Conservation (phyloP, 1,284 basidiomycete species). For the Malassezia equina region DNA sequence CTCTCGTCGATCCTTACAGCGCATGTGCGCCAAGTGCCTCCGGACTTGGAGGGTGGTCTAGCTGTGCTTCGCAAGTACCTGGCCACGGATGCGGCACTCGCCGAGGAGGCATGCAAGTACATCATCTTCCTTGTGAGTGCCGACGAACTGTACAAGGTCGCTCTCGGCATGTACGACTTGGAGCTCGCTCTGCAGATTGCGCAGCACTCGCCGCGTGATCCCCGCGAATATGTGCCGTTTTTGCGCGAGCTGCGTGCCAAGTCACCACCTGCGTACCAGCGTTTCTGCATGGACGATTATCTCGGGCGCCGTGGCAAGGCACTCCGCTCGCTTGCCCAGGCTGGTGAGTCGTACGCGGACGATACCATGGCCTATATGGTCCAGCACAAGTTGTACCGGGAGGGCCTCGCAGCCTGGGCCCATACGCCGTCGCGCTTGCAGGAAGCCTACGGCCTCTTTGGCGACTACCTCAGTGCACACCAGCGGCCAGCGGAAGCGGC, state of each 20-base stretch:
- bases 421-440: slow-evolving; percentile 16
- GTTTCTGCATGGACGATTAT: slow-evolving; percentile 87
- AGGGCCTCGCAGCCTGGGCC: slow-evolving; percentile 24
- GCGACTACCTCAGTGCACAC: slow-evolving; percentile 75
- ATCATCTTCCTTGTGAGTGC: slow-evolving; percentile 96
- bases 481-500: slow-evolving; percentile 76
- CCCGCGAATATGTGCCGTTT: slow-evolving; percentile 94
- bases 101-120: slow-evolving; percentile 94
- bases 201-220: slow-evolving; percentile 93
- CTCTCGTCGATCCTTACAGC: slow-evolving; percentile 84
- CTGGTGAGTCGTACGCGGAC: slow-evolving; percentile 65
- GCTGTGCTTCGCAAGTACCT: slow-evolving; percentile 66
- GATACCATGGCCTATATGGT: slow-evolving; percentile 73
- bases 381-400: slow-evolving; percentile 59
- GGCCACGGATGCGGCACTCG: slow-evolving; percentile 61
- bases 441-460: slow-evolving; percentile 57
- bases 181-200: slow-evolving; percentile 88
- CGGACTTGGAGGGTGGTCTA: slow-evolving; percentile 80
- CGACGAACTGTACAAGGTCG: slow-evolving; percentile 80
- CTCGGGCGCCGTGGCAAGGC: slow-evolving; percentile 68
- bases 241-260: slow-evolving; percentile 74
- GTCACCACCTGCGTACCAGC: slow-evolving; percentile 65
- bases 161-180: slow-evolving; percentile 98
- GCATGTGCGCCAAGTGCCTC: slow-evolving; percentile 79
- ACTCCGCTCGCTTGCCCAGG: slow-evolving; percentile 62